Conservation (phyloP, 352 stramenopile species). For the Phytophthora tentaculata region DNA sequence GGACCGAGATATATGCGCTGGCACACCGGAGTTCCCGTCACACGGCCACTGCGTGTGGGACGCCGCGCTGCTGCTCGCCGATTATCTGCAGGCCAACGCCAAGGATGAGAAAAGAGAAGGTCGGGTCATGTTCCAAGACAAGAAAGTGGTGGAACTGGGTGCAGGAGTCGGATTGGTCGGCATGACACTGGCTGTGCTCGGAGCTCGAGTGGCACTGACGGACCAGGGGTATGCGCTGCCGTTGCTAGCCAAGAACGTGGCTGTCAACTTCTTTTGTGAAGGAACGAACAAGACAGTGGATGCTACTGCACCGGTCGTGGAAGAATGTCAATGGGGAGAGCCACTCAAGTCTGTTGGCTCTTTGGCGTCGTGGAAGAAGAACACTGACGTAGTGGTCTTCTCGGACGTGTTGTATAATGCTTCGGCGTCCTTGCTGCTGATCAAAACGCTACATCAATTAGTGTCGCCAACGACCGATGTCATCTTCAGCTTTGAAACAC, state of each 20-base stretch:
- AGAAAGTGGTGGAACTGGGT: slow-evolving; percentile 49
- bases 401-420: slow-evolving; percentile 63
- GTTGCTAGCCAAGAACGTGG: slow-evolving; percentile 55
- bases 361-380: slow-evolving; percentile 37
- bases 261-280: slow-evolving; percentile 39
- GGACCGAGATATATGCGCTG: slow-evolving; percentile 41
- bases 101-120: background rate
- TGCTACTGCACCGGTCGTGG: slow-evolving; percentile 31
- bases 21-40: slow-evolving; percentile 47
- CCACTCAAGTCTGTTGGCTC: slow-evolving; percentile 18
- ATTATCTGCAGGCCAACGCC: slow-evolving; percentile 47
- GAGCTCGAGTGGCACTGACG: slow-evolving; percentile 49
- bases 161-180: slow-evolving; percentile 59
- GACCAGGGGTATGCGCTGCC: slow-evolving; percentile 61
- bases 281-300: slow-evolving; percentile 1
- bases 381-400: slow-evolving; percentile 48
- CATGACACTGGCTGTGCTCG: slow-evolving; percentile 54
- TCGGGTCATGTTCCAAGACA: slow-evolving; percentile 21
- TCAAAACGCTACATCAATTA: slow-evolving; percentile 42
- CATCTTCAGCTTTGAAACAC: slow-evolving; percentile 55
- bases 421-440: slow-evolving; percentile 42
- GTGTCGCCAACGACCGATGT: slow-evolving; percentile 36
- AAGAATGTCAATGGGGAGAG: slow-evolving; percentile 53
- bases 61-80: slow-evolving; percentile 53
- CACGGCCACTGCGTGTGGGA: slow-evolving; percentile 69